Conservation (phyloP, 202 grass and related monocot genomes). For the Bolboschoenoplectus hybrid region DNA sequence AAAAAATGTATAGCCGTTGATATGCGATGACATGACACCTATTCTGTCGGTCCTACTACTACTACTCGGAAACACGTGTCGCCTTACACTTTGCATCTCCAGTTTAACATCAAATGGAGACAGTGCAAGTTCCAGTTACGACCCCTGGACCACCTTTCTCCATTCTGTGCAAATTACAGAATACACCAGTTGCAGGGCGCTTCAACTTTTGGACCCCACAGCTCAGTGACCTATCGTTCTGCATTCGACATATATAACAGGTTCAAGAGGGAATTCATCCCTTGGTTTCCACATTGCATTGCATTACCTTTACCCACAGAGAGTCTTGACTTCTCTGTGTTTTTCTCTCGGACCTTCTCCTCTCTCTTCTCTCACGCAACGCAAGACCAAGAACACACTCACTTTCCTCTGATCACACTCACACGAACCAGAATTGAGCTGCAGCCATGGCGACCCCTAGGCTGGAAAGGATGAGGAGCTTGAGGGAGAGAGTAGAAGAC, state of each 20-base stretch:
- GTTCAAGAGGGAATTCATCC: not conserved
- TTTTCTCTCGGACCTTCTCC: conserved; percentile 24
- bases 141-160: not conserved
- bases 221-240: not conserved
- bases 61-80: not conserved
- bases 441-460: conserved; percentile 60
- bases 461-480: conserved; percentile 62
- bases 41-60: not conserved
- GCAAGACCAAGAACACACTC: not conserved
- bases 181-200: not conserved
- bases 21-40: not conserved
- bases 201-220: not conserved
- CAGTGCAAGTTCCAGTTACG: not conserved
- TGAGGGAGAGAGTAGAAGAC: conserved; percentile 87
- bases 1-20: not conserved
- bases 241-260: not conserved
- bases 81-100: not conserved
- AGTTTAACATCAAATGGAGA: not conserved
- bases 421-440: not conserved
- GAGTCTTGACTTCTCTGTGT: too few species aligned
- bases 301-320: too few species aligned
- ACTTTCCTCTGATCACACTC: not conserved
- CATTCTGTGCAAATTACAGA: not conserved
- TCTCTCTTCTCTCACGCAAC: not conserved
- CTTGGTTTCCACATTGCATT: too few species aligned